These are phyloP conservation scores for Saccharum spontaneum DNA, from an alignment of 176 grass and related monocot genomes.

Conservation along the genomic window DNA sequence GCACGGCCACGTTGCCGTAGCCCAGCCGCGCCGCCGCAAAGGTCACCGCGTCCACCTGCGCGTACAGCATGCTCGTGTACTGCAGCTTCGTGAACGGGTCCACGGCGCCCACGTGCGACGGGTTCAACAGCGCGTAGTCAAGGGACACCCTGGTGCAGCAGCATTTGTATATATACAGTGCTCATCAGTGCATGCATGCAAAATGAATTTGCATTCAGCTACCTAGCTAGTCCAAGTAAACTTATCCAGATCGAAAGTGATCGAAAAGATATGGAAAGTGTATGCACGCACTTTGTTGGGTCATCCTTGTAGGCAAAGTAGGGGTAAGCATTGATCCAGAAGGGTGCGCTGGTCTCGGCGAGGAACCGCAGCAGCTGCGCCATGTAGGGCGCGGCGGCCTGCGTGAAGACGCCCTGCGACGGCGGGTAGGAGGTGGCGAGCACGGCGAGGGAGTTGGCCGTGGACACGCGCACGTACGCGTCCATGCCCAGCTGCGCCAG, in stretches of 20 bases:
- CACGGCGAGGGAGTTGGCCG: constrained; percentile 76
- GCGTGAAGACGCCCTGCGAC: constrained; percentile 71
- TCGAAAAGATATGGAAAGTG: too few relatives aligned
- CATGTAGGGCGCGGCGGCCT: constrained; percentile 53
- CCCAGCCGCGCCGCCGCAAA: constrained; percentile 74
- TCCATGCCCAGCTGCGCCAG: constrained; percentile 76
- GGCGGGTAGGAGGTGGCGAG: constrained; percentile 86
- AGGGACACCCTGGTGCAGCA: constrained; percentile 23
- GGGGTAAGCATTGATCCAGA: constrained; percentile 93
- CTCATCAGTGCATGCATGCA: too few relatives aligned
- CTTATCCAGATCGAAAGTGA: too few relatives aligned
- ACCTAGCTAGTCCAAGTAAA: too few relatives aligned
- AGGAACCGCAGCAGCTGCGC: constrained; percentile 68
- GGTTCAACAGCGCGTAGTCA: constrained; percentile 76
- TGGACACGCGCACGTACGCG: constrained; percentile 69
- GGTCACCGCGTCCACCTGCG: constrained; percentile 89
- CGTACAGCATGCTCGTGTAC: constrained; percentile 96
- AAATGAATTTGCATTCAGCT: neutral
- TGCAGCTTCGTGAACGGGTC: constrained; percentile 79
- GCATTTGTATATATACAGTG: neutral
- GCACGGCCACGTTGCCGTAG: constrained; percentile 54
- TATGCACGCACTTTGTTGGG: constrained; percentile 31
- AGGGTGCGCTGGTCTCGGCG: constrained; percentile 58
- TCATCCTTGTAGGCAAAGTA: constrained; percentile 94
- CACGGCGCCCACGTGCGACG: constrained; percentile 51